Evolutionary conservation across 2,329 filamentous ascomycete species (phyloP).

Genomic region (Xylariaceae sp.): DNA sequence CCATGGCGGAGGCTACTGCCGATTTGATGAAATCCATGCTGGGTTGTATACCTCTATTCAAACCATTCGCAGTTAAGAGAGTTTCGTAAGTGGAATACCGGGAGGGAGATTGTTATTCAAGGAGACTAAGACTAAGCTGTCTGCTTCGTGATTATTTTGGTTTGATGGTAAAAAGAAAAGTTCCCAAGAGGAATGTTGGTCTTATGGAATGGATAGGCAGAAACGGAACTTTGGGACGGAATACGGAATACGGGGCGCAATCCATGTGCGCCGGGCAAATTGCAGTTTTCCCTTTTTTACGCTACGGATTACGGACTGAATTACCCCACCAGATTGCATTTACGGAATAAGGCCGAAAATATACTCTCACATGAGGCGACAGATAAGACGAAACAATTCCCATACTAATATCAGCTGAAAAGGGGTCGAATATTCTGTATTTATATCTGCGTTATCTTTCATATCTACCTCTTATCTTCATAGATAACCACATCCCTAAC

Average conservation of each 20-base stretch:
- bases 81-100: slow-evolving; percentile 1
- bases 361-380: neutral
- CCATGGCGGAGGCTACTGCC: slow-evolving; percentile 92
- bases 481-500: too few species aligned
- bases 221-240: too few species aligned
- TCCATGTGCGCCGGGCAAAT: neutral
- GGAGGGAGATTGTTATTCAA: neutral
- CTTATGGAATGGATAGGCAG: neutral
- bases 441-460: too few species aligned
- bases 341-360: neutral
- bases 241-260: too few species aligned
- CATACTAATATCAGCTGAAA: neutral
- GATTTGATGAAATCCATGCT: slow-evolving; percentile 97
- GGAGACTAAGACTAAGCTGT: neutral
- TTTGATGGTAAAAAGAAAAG: neutral
- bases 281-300: too few species aligned
- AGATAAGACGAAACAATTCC: neutral
- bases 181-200: slow-evolving; percentile 2
- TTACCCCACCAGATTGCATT: neutral
- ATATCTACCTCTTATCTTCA: too few species aligned
- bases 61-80: slow-evolving; percentile 14
- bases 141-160: slow-evolving; percentile 4
- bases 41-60: slow-evolving; percentile 1
- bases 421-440: too few species aligned
- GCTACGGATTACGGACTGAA: too few species aligned